Percentiles rank a stretch among this genome's conserved stretches.
Conservation (phyloP, 768 basidiomycete genomes). For the Paxillus rubicundulus region DNA sequence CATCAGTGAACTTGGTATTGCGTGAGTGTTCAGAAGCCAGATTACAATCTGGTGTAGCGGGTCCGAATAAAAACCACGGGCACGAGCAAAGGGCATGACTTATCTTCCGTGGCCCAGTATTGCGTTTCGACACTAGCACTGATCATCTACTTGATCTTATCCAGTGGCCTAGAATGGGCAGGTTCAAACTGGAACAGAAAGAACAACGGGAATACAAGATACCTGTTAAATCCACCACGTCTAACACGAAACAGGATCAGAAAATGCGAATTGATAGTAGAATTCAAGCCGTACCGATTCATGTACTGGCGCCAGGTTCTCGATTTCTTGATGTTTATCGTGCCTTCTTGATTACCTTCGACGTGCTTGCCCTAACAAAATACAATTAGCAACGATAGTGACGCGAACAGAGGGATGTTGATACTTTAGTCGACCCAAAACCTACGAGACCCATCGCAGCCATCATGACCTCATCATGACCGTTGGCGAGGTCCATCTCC, state of each 20-base stretch:
- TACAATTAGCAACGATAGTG: background rate
- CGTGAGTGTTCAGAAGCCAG: background rate
- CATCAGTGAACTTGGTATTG: background rate
- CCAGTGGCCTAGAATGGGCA: conserved; percentile 63
- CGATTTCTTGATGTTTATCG: conserved; percentile 67
- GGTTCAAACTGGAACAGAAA: conserved; percentile 14
- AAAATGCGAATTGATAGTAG: conserved; percentile 3
- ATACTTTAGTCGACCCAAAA: conserved; percentile 88
- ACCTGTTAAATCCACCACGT: conserved; percentile 86
- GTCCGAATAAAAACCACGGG: conserved; percentile 10
- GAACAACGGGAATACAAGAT: background rate
- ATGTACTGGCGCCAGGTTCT: conserved; percentile 98
- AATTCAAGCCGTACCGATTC: conserved; percentile 65
- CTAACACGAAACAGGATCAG: conserved; percentile 35
- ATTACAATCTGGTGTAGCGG: background rate
- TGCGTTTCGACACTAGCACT: background rate
- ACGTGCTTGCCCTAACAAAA: conserved; percentile 68
- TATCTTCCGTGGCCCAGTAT: conserved; percentile 9
- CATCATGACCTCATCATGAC: conserved; percentile 81
- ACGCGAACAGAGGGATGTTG: conserved; percentile 3
- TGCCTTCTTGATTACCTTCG: conserved; percentile 77
- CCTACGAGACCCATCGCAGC: conserved; percentile 85
- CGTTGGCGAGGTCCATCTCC: conserved; percentile 52
- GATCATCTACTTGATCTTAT: conserved; percentile 80
- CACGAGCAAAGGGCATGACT: conserved; percentile 12